These are phyloP conservation scores for Phytopythium cucurbitacearum DNA, from an alignment of 352 stramenopile genomes.

Conservation along the genomic window DNA sequence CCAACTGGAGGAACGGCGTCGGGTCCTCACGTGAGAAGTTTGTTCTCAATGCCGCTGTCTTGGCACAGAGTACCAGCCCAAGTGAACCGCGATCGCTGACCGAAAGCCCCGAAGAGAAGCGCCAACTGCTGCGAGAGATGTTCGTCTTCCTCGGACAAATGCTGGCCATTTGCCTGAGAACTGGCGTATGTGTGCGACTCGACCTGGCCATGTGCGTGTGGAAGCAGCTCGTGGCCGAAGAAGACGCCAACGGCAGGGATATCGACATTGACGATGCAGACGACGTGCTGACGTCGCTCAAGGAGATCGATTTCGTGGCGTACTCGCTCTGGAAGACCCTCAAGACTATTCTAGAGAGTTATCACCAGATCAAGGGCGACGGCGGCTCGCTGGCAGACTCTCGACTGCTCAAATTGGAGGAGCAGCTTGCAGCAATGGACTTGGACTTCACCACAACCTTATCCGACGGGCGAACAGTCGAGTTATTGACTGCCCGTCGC, in stretches of 20 bases:
- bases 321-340: constrained; percentile 56
- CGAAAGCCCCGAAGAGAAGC: constrained; percentile 42
- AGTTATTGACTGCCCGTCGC: constrained; percentile 33
- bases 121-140: constrained; percentile 75
- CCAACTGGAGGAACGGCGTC: constrained; percentile 83
- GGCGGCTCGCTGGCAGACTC: not conserved
- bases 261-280: constrained; percentile 12
- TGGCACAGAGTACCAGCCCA: constrained; percentile 1
- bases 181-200: constrained; percentile 67
- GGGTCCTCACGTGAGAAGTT: constrained; percentile 82
- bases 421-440: constrained; percentile 64
- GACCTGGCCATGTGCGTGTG: constrained; percentile 68
- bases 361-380: not conserved
- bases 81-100: not conserved
- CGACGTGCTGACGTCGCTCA: constrained; percentile 33
- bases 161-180: constrained; percentile 84
- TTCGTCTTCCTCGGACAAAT: constrained; percentile 90
- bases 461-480: constrained; percentile 49
- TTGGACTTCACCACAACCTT: constrained; percentile 72
- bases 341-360: constrained; percentile 18
- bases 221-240: constrained; percentile 63
- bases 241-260: constrained; percentile 10
- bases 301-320: constrained; percentile 62
- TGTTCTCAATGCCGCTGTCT: constrained; percentile 59
- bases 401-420: constrained; percentile 13